These are phyloP conservation scores for Knoxia roxburghii DNA, from an alignment of 257 asterid species.

Conservation along the genomic window DNA sequence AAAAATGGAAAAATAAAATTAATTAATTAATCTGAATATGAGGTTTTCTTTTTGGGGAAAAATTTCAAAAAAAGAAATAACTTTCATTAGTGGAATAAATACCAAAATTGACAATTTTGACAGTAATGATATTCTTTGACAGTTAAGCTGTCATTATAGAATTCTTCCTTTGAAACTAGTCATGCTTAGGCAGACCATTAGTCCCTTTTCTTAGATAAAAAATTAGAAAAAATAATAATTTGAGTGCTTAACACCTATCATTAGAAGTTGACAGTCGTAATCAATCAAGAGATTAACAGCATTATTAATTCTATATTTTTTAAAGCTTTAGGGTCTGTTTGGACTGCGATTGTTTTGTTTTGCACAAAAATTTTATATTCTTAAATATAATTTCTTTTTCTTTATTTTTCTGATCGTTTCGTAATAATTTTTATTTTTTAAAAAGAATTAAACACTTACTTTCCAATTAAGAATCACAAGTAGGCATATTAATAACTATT, in stretches of 20 bases:
- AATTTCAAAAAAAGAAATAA: neutral
- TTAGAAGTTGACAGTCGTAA: conserved; percentile 3
- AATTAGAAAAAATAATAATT: conserved; percentile 1
- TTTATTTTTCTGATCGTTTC: no score
- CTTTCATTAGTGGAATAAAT: neutral
- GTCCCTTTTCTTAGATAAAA: neutral
- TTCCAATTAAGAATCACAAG: no score
- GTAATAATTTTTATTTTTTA: no score
- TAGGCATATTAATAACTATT: no score
- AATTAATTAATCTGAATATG: no score
- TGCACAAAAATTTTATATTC: no score
- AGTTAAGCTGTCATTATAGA: conserved; percentile 18
- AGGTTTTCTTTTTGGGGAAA: neutral
- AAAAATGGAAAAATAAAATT: no score
- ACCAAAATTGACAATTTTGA: neutral
- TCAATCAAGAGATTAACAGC: neutral
- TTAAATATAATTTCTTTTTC: no score
- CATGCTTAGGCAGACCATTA: neutral
- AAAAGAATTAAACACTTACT: no score
- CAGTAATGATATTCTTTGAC: neutral
- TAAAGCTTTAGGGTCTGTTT: no score
- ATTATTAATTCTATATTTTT: no score
- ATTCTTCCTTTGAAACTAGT: neutral
- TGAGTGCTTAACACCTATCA: neutral
- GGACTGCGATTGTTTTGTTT: no score